Conservation (phyloP, 768 basidiomycete genomes). For the Udeniomyces megalosporus region DNA sequence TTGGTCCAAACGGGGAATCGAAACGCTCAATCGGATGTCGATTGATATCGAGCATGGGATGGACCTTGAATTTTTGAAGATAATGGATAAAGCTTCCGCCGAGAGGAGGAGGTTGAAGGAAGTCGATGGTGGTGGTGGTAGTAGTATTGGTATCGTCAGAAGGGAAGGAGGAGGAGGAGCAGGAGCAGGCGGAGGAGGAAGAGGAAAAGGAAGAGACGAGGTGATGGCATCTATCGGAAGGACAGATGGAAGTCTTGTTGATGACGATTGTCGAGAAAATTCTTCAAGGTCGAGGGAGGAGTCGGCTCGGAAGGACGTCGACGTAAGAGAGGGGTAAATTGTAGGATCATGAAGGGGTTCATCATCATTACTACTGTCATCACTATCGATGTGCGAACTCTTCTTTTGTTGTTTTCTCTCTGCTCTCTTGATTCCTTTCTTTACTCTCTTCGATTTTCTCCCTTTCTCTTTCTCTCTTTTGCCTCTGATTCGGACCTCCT, state of each 20-base stretch:
- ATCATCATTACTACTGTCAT: neutral
- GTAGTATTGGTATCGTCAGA: neutral
- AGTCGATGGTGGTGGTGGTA: neutral
- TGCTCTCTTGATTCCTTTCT: neutral
- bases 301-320: too few relatives aligned
- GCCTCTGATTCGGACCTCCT: too few relatives aligned
- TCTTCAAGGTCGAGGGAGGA: too few relatives aligned
- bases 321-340: too few relatives aligned
- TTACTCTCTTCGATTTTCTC: neutral
- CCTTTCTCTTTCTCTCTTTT: neutral
- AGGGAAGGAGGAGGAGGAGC: neutral
- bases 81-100: neutral
- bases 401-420: too few relatives aligned
- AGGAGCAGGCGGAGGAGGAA: neutral
- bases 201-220: neutral
- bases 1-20: slow-evolving; percentile 3
- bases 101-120: neutral
- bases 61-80: neutral
- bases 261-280: too few relatives aligned
- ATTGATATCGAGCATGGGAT: slow-evolving; percentile 1
- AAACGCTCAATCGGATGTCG: neutral
- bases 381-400: too few relatives aligned
- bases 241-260: too few relatives aligned
- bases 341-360: neutral
- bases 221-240: too few relatives aligned